A percentile compares a stretch with the other conserved stretches of the same genome.
Conservation (phyloP, 768 basidiomycete genomes). For the Clavulina sp. region DNA sequence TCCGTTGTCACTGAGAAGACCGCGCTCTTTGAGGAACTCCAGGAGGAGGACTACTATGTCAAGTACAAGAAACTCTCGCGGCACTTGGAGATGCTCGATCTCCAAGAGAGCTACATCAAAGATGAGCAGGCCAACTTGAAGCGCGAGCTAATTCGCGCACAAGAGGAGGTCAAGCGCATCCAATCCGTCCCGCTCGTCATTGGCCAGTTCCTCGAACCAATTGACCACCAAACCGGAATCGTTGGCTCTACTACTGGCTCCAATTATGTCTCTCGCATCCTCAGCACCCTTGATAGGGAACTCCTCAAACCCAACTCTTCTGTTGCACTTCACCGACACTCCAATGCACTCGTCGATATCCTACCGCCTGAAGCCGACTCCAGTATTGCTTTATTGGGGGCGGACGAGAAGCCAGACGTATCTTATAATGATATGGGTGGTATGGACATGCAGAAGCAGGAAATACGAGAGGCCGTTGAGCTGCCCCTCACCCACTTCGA, state of each 20-base stretch:
- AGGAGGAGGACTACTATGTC: conserved; percentile 84
- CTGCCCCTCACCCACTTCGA: conserved; percentile 94
- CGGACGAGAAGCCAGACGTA: conserved; percentile 91
- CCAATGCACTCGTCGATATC: conserved; percentile 95
- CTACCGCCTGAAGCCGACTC: conserved; percentile 97
- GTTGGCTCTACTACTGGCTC: conserved; percentile 96
- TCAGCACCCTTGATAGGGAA: conserved; percentile 93
- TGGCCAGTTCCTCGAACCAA: conserved; percentile 96
- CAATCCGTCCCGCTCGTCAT: conserved; percentile 98
- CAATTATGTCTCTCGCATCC: conserved; percentile 94
- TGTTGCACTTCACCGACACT: conserved; percentile 97
- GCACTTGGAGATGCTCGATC: conserved; percentile 88
- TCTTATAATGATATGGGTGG: conserved; percentile 90
- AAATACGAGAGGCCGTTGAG: conserved; percentile 96
- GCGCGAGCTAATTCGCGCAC: conserved; percentile 92
- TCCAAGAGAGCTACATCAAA: conserved; percentile 93
- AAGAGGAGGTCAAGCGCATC: conserved; percentile 98
- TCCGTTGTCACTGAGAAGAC: conserved; percentile 79
- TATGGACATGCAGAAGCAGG: conserved; percentile 95
- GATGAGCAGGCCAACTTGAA: conserved; percentile 97
- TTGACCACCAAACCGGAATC: conserved; percentile 93
- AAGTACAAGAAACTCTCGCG: conserved; percentile 94
- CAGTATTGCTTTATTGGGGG: conserved; percentile 84
- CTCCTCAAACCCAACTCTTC: conserved; percentile 92
- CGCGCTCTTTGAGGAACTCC: conserved; percentile 68